Base-by-base conservation (phyloP, 2,329 filamentous ascomycete genomes). In the Pseudocercospora crystallina region DNA sequence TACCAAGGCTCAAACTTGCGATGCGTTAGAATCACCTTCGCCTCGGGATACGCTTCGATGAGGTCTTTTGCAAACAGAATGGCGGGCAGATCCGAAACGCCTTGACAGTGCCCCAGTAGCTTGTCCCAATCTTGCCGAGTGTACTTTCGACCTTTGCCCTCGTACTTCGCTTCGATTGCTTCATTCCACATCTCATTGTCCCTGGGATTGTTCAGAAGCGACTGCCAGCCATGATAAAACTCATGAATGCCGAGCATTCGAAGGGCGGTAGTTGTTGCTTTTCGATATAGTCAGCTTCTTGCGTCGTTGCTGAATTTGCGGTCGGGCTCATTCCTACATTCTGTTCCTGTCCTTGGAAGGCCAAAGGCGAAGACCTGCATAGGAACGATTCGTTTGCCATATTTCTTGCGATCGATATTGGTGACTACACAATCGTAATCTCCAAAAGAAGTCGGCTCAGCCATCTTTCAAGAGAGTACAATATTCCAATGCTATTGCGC, bases 61-160 rank as follows among this genome's bases (percentile, higher is more conserved):
- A 73, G 54, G 40, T 73, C 70, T 29, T 29, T 20, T 29, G 20
- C 29, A n/a, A 41, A n/a, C 12, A 41, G 31, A 30, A 17, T 13
- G 10, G 39, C 15, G 26, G 39, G 39, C 39, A 31, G 2, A 12
- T 41, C 39, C 8, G 17, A n/a, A 12, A 41, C 20, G 20, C 39
- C 17, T 8, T 17, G 12, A 29, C 13, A 41, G 2, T 30, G 8
- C n/a, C 39, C 17, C 3, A 41, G 17, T 2, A 17, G 20, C 31
- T 30, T 13, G 20, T 41, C 39, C 12, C 13, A 41, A 17, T 41
- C 39, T 30, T 41, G 9, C 26, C 15, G 15, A 1, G 20, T 29
- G 26, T 41, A 29, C 2, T 29, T 13, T 13, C 31, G 14, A 29
- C 39, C 39, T 12, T 41, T 41, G 9, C 39, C 39, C 31, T 41